Evolutionary conservation across 2,329 filamentous ascomycete species (phyloP).

Genomic region (Trichoderma sp.): DNA sequence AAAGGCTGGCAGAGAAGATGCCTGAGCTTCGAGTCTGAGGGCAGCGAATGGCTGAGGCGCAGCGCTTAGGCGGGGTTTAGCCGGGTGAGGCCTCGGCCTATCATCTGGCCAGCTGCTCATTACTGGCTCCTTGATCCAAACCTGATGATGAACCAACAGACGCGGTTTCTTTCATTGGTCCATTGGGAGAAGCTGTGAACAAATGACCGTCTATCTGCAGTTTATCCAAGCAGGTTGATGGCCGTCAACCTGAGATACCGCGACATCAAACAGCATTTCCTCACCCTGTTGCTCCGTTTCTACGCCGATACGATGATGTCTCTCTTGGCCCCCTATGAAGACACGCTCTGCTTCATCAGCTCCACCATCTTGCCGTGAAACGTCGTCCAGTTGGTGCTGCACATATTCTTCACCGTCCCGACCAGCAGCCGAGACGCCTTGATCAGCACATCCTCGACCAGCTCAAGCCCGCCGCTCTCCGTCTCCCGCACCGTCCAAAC

Average conservation of each 20-base stretch:
- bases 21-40: constrained; percentile 7
- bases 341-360: constrained; percentile 13
- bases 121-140: neutral
- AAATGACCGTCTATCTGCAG: too few species aligned
- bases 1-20: constrained; percentile 3
- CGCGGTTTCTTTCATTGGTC: too few species aligned
- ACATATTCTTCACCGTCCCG: constrained; percentile 53
- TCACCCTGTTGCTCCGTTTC: too few species aligned
- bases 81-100: constrained; percentile 16
- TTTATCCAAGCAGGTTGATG: too few species aligned
- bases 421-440: constrained; percentile 54
- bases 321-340: neutral
- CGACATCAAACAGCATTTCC: too few species aligned
- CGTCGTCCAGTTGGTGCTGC: constrained; percentile 53
- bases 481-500: constrained; percentile 48
- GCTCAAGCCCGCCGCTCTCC: constrained; percentile 41
- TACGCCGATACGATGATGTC: neutral
- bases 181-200: too few species aligned
- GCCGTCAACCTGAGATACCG: too few species aligned
- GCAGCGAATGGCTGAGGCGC: constrained; percentile 12
- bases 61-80: constrained; percentile 24
- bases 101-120: constrained; percentile 1
- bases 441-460: constrained; percentile 56
- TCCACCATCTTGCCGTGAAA: constrained; percentile 48
- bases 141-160: too few species aligned